Base-by-base conservation (phyloP, 441 rosid genomes). In the Arabidopsis hybrid region DNA sequence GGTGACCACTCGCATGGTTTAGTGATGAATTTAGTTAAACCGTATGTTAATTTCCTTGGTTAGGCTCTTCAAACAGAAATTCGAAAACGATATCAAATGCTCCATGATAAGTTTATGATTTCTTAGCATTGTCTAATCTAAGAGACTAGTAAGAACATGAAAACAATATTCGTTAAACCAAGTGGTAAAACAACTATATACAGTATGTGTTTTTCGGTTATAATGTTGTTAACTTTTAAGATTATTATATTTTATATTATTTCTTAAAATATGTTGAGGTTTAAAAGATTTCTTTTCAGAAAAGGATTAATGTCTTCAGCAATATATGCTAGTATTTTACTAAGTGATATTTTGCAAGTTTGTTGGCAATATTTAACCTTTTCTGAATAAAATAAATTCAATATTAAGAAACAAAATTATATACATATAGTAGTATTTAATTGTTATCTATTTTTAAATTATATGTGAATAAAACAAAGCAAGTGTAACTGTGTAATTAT, bases 281-380 rank as follows among this genome's bases (percentile, higher is more conserved):
- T 6, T 12, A 4, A 26, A 12, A 6, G 4, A 11, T 26, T 6
- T 8, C 5, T 12, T 43, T 43, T 43, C 4, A 4, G 7, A 21
- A 21, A 21, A 21, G 26, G 26, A 21, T 21, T 21, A 21, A 9
- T 0, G 26, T 31, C 32, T 52, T 26, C 18, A 4, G 42, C 2
- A 8, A 31, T 0, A 1, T 34, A 8, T 57, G 42, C 13, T n/a
- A 21, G 26, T 14, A 16, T 4, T n/a, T 4, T 21, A 58, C 3
- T 16, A 50, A 61, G 4, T 21, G 66, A 42, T 60, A 40, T 60
- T 26, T 18, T 46, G n/a, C 49, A 45, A 39, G 34, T 50, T 29
- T 39, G 29, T 1, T 11, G 18, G 35, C 55, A 62, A 42, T 13
- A 31, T 31, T 31, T 31, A 31, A 31, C 32, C 32, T 31, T 29